Conservation (phyloP, 1,139 yeast genomes). For the Pichia sp. region DNA sequence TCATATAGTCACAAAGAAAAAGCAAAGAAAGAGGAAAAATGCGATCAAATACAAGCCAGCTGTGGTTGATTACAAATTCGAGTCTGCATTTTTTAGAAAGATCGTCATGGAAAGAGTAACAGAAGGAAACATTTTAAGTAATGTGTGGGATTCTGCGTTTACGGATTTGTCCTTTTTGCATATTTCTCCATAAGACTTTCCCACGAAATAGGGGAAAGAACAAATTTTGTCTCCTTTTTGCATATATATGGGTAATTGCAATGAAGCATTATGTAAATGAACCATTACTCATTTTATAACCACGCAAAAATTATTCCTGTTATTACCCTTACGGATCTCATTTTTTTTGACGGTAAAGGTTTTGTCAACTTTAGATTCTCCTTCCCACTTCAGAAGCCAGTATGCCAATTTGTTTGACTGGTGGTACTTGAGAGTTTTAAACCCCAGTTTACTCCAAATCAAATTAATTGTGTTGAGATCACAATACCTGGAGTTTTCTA, state of each 20-base stretch:
- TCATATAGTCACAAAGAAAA: constrained; percentile 26
- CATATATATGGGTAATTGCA: too few relatives aligned
- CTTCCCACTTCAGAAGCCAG: constrained; percentile 58
- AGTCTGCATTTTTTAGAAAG: constrained; percentile 33
- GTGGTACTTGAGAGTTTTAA: constrained; percentile 42
- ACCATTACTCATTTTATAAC: too few relatives aligned
- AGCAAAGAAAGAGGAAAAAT: constrained; percentile 30
- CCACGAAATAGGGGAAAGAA: too few relatives aligned
- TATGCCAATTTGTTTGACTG: constrained; percentile 73
- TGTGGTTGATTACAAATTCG: constrained; percentile 35
- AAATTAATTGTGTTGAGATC: constrained; percentile 39
- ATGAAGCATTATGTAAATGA: too few relatives aligned
- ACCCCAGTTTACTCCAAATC: constrained; percentile 60
- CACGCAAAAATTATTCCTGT: constrained; percentile 64
- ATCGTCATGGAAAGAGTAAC: constrained; percentile 3
- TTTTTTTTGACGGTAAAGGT: constrained; percentile 35
- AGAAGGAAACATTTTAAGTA: constrained; percentile 16
- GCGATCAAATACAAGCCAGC: constrained; percentile 31
- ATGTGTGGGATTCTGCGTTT: constrained; percentile 26
- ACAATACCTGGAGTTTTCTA: constrained; percentile 75
- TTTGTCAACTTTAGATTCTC: constrained; percentile 22
- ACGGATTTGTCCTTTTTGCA: constrained; percentile 24
- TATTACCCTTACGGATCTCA: constrained; percentile 49
- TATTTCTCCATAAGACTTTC: neutral
- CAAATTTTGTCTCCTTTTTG: too few relatives aligned